Percentiles rank a stretch among this genome's conserved stretches.
phyloP scores from a whole-genome alignment of 805 yeast species.

The Myxozyma geophila region DNA sequence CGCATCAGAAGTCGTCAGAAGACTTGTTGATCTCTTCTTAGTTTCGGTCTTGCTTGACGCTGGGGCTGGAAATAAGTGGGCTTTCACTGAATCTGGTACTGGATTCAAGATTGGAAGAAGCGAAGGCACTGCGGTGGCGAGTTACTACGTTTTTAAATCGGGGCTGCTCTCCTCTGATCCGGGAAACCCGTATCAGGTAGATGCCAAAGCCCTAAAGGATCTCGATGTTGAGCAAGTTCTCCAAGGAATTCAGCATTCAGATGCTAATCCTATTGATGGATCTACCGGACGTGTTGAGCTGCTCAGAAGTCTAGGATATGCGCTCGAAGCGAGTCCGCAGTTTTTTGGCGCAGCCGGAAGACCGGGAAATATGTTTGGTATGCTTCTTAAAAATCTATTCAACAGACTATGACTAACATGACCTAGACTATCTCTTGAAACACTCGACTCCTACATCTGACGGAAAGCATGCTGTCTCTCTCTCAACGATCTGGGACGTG shows the following conservation, averaged over 20 bases:
- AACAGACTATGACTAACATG: not conserved
- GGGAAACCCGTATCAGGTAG: constrained; percentile 48
- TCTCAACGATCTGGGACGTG: constrained; percentile 58
- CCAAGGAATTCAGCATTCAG: constrained; percentile 52
- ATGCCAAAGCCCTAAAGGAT: constrained; percentile 49
- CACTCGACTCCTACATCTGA: constrained; percentile 29
- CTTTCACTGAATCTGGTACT: constrained; percentile 49
- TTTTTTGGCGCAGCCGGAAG: constrained; percentile 56
- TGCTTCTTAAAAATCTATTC: not conserved
- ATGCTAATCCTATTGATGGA: constrained; percentile 57
- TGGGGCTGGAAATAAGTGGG: constrained; percentile 69
- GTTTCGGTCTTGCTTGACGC: constrained; percentile 69
- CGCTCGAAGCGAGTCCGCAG: constrained; percentile 48
- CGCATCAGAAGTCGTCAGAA: constrained; percentile 55
- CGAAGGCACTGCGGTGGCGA: constrained; percentile 69
- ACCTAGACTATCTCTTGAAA: constrained; percentile 51
- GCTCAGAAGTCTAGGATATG: constrained; percentile 54
- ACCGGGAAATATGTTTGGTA: constrained; percentile 56
- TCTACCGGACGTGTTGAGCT: constrained; percentile 58
- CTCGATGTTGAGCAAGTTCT: constrained; percentile 48
- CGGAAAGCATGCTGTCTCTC: constrained; percentile 47
- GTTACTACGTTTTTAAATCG: constrained; percentile 56
- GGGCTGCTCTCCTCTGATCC: constrained; percentile 54
- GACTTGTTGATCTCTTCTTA: constrained; percentile 61
- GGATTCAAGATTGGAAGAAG: constrained; percentile 51